Conservation (phyloP, 495 filamentous ascomycete genomes). For the Massariosphaeria phaeospora region DNA sequence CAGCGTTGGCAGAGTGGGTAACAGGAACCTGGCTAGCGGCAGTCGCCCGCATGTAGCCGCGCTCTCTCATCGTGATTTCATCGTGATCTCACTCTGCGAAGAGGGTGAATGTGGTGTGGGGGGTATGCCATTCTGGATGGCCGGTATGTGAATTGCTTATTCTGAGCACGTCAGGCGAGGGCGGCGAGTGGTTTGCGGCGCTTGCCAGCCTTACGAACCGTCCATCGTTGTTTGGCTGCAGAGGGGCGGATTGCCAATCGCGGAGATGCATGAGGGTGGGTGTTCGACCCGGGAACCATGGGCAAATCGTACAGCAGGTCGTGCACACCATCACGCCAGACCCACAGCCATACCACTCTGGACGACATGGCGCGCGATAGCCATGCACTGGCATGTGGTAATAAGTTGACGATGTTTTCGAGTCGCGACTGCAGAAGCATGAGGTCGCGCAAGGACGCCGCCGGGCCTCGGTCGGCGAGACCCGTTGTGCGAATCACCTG, state of each 20-base stretch:
- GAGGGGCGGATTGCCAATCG: background rate
- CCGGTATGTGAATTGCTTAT: background rate
- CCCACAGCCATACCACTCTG: background rate
- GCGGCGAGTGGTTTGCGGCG: background rate
- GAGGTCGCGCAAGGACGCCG: background rate
- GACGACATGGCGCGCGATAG: background rate
- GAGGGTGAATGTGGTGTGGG: too few relatives aligned
- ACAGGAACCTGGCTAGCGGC: too few relatives aligned
- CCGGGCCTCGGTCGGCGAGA: slow-evolving; percentile 6
- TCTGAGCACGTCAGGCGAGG: background rate
- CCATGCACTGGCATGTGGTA: background rate
- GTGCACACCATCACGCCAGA: slow-evolving; percentile 7
- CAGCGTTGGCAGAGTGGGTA: too few relatives aligned
- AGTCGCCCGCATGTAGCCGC: too few relatives aligned
- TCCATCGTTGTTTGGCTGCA: slow-evolving; percentile 6
- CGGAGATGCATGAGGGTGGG: background rate
- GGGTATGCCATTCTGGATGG: too few relatives aligned
- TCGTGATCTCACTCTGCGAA: too few relatives aligned
- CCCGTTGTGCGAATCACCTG: slow-evolving; percentile 16
- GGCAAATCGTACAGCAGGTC: slow-evolving; percentile 16
- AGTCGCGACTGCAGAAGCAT: background rate
- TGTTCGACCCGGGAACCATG: slow-evolving; percentile 2
- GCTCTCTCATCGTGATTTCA: too few relatives aligned
- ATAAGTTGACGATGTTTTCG: background rate
- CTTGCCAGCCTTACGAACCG: slow-evolving; percentile 11